Base-by-base conservation (phyloP, 2,329 filamentous ascomycete species). In the Penicillium sp. region DNA sequence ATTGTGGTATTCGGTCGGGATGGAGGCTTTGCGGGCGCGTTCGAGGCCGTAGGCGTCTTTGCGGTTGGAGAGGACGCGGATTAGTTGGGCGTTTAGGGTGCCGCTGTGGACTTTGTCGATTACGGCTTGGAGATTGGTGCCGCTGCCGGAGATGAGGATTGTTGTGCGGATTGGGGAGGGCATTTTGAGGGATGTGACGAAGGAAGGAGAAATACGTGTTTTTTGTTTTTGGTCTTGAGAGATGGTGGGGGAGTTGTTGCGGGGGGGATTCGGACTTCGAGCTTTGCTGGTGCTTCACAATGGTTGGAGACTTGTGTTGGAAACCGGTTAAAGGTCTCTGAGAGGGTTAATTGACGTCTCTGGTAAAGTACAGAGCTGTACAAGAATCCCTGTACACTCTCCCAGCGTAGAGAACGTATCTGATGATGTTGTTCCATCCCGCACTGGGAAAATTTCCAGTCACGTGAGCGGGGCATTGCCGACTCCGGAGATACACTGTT, bases 1-100 rank as follows among this genome's bases (percentile, higher is more conserved):
- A 75, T 94, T 94, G 82, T 94, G 92, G 79, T 94, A 94, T 56
- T 86, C 84, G 57, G 86, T 90, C 0, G 90, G 88, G 58, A 96
- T 93, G 38, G 75, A 70, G 55, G 85, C 86, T 47, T 80, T 76
- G 54, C 78, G 68, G 8, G 88, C 88, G 58, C 88, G 84, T 61
- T 83, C 79, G 61, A 90, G 82, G 43, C 88, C 88, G 67, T 84
- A 87, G 31, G 86, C 88, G 59, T 83, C 80, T 73, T 86, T 86
- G 69, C 84, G 82, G 75, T 89, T 88, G 69, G 86, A 84, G 60
- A 90, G 86, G 5, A 90, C 88, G 60, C 86, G 84, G 25, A 85
- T 78, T 69, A 89, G 84, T 64, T 81, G 78, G 5, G 81, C 78
- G 42, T 83, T 80, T 34, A 86, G 79, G 25, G 76, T 68, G 35